Conservation (phyloP, 2,329 filamentous ascomycete species). For the Sporothrix schenckii region DNA sequence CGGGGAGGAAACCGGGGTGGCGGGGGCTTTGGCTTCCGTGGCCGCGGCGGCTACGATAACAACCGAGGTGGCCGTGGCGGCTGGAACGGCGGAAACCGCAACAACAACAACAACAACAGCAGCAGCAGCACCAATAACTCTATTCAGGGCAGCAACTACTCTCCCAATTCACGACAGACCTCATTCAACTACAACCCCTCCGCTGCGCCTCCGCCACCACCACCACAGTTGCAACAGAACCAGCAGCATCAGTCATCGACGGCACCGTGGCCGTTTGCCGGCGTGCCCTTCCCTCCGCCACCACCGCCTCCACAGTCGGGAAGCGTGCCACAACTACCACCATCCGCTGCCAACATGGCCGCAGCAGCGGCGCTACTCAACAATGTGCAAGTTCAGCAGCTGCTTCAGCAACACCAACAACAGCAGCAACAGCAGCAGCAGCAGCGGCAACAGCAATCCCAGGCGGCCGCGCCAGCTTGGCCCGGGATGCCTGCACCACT, state of each 20-base stretch:
- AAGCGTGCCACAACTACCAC: neutral
- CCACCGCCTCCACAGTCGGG: slow-evolving; percentile 38
- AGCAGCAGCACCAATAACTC: neutral
- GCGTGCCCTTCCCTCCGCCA: slow-evolving; percentile 37
- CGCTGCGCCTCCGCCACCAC: slow-evolving; percentile 29
- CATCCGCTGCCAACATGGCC: slow-evolving; percentile 24
- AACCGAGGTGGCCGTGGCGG: slow-evolving; percentile 40
- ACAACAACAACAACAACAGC: slow-evolving; percentile 24
- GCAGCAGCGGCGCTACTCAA: slow-evolving; percentile 30
- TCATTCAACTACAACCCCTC: slow-evolving; percentile 2
- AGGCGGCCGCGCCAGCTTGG: slow-evolving; percentile 12
- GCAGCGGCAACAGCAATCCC: slow-evolving; percentile 30
- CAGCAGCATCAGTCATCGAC: slow-evolving; percentile 34
- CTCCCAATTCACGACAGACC: neutral
- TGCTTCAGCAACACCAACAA: slow-evolving; percentile 41
- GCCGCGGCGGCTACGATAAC: slow-evolving; percentile 37
- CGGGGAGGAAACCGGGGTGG: slow-evolving; percentile 40
- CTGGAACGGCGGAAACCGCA: slow-evolving; percentile 11
- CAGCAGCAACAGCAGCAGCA: slow-evolving; percentile 36
- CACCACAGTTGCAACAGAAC: slow-evolving; percentile 43
- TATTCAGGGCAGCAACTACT: slow-evolving; percentile 16
- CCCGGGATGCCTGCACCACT: slow-evolving; percentile 9
- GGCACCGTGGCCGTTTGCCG: slow-evolving; percentile 32
- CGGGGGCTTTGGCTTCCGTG: slow-evolving; percentile 39
- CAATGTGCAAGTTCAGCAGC: slow-evolving; percentile 45